A percentile compares a stretch with the other conserved stretches of the same genome.
These are phyloP conservation scores for Sporothrix protearum DNA, from an alignment of 2,329 filamentous ascomycete genomes.

Conservation along the genomic window DNA sequence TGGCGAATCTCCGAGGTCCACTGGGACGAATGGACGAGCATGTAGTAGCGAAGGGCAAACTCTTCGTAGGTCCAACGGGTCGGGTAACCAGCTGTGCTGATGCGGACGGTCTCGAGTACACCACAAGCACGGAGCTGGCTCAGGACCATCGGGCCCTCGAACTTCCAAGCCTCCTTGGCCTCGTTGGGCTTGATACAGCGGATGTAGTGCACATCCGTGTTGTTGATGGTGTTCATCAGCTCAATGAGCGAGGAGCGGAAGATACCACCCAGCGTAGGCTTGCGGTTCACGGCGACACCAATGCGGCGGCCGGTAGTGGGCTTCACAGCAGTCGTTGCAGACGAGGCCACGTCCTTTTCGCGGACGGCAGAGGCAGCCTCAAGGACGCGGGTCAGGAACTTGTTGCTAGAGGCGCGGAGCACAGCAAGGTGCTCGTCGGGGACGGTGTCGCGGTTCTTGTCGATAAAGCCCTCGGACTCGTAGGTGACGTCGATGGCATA, in stretches of 20 bases:
- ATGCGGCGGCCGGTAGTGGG: constrained; percentile 79
- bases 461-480: constrained; percentile 97
- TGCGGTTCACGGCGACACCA: constrained; percentile 87
- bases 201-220: constrained; percentile 98
- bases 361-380: constrained; percentile 81
- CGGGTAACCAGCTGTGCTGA: constrained; percentile 94
- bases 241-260: constrained; percentile 99
- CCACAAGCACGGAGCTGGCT: constrained; percentile 96
- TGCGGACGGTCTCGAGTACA: constrained; percentile 96
- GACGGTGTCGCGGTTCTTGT: constrained; percentile 98
- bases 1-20: constrained; percentile 93
- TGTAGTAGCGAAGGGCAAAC: constrained; percentile 96
- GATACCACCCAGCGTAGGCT: constrained; percentile 94
- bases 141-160: constrained; percentile 97
- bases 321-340: constrained; percentile 69
- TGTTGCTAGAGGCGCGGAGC: constrained; percentile 76
- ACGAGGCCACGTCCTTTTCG: constrained; percentile 75
- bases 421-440: constrained; percentile 98
- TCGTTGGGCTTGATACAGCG: constrained; percentile 99
- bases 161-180: constrained; percentile 93
- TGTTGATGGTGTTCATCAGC: constrained; percentile 96
- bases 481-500: constrained; percentile 98
- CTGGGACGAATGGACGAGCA: constrained; percentile 82
- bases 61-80: constrained; percentile 99
- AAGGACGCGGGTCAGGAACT: constrained; percentile 78